Conservation (phyloP, 176 grass and related monocot species). For the Metroxylon sagu region DNA sequence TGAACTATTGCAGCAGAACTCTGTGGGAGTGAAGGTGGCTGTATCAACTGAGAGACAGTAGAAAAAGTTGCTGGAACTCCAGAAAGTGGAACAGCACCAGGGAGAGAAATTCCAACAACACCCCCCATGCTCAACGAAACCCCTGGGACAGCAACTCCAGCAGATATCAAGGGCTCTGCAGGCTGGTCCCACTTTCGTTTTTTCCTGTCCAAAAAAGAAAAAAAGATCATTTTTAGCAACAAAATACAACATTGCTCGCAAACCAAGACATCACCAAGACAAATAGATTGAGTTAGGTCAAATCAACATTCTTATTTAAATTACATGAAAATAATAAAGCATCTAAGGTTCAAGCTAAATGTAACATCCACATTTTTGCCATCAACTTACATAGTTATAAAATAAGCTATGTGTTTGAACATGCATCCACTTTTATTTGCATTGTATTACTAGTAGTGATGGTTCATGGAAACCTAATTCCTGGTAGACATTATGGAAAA, state of each 20-base stretch:
- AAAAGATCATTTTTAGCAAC: background rate
- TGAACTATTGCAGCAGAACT: constrained; percentile 43
- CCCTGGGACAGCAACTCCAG: constrained; percentile 33
- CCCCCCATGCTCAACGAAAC: constrained; percentile 34
- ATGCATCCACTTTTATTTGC: too few relatives aligned
- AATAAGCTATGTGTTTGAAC: too few relatives aligned
- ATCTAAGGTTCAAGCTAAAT: too few relatives aligned
- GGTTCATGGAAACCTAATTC: too few relatives aligned
- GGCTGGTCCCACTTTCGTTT: constrained; percentile 98
- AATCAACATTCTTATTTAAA: too few relatives aligned
- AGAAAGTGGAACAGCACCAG: constrained; percentile 13
- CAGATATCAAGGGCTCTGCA: constrained; percentile 50
- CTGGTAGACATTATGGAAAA: too few relatives aligned
- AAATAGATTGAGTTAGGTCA: too few relatives aligned
- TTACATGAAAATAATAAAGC: too few relatives aligned
- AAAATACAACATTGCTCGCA: background rate
- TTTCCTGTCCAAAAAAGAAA: constrained; percentile 37
- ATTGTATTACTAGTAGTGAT: too few relatives aligned
- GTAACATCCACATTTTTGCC: too few relatives aligned
- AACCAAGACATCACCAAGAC: too few relatives aligned
- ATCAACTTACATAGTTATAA: too few relatives aligned
- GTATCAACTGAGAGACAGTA: constrained; percentile 23
- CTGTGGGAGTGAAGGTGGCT: constrained; percentile 27
- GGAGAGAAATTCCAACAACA: constrained; percentile 29
- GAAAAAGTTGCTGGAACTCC: constrained; percentile 21